Conservation (phyloP, 2,329 filamentous ascomycete genomes). For the Aspergillus hiratsukae region DNA sequence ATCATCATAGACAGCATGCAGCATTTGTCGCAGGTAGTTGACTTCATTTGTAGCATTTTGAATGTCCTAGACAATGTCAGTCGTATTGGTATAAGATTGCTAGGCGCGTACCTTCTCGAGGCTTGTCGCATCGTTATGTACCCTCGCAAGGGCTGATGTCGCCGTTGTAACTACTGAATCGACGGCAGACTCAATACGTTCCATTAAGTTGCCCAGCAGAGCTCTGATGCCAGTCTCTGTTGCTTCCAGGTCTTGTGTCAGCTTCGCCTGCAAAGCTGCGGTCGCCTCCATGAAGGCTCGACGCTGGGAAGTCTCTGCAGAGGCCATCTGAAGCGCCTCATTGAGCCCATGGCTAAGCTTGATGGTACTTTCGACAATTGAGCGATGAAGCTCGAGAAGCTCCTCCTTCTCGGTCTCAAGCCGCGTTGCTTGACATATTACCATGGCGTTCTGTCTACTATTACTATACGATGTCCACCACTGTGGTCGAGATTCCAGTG, state of each 20-base stretch:
- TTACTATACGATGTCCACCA: constrained; percentile 64
- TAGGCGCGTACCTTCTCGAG: constrained; percentile 21
- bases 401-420: constrained; percentile 53
- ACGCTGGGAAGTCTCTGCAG: constrained; percentile 26
- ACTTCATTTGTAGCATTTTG: constrained; percentile 22
- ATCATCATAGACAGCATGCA: constrained; percentile 27
- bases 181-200: constrained; percentile 23
- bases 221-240: constrained; percentile 21
- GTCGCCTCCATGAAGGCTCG: constrained; percentile 30
- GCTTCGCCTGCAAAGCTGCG: constrained; percentile 25
- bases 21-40: constrained; percentile 17
- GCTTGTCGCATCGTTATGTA: constrained; percentile 12
- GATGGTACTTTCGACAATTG: constrained; percentile 32
- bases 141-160: constrained; percentile 13
- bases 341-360: constrained; percentile 34
- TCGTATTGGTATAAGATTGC: neutral
- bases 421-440: constrained; percentile 60
- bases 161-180: constrained; percentile 15
- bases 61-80: constrained; percentile 28
- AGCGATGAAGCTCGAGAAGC: constrained; percentile 36
- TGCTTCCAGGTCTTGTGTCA: constrained; percentile 30
- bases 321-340: constrained; percentile 29
- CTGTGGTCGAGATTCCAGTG: constrained; percentile 51
- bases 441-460: constrained; percentile 55
- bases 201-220: constrained; percentile 22